Evolutionary conservation across 805 yeast species (phyloP).

Genomic region (Saccharomycopsis synnaedendra): DNA sequence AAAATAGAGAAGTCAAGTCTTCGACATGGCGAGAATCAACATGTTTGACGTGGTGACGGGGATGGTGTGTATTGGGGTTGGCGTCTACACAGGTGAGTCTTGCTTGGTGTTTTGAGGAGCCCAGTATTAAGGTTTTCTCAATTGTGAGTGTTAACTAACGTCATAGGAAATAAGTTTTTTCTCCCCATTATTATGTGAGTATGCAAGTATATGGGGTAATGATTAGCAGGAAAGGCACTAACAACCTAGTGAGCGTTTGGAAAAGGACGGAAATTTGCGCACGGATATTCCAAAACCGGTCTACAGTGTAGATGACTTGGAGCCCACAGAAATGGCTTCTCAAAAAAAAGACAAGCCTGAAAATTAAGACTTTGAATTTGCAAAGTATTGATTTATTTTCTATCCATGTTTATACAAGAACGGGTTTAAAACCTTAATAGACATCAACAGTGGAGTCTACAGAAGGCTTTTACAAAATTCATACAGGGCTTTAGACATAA

Average conservation of each 20-base stretch:
- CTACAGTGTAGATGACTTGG: background rate
- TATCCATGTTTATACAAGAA: background rate
- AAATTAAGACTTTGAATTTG: background rate
- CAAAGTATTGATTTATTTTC: background rate
- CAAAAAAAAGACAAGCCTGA: background rate
- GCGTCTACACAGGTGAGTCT: conserved; percentile 14
- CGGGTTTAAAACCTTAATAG: background rate
- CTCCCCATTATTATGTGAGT: conserved; percentile 62
- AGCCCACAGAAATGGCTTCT: background rate
- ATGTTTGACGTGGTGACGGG: conserved; percentile 21
- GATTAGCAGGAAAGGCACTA: background rate
- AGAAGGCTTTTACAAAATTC: no score
- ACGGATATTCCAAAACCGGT: conserved; percentile 30
- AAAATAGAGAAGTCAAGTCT: no score
- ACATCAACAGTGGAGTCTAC: background rate
- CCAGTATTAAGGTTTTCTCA: background rate
- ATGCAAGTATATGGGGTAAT: background rate
- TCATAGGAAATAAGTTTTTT: conserved; percentile 50
- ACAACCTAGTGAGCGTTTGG: conserved; percentile 40
- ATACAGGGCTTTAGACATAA: no score
- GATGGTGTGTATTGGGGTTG: conserved; percentile 17
- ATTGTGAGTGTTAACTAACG: background rate
- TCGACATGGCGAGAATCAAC: conserved; percentile 22
- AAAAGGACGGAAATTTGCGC: conserved; percentile 55
- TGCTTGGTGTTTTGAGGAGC: background rate